Base-by-base conservation (phyloP, 176 grass and related monocot genomes). In the Leersia perrieri region DNA sequence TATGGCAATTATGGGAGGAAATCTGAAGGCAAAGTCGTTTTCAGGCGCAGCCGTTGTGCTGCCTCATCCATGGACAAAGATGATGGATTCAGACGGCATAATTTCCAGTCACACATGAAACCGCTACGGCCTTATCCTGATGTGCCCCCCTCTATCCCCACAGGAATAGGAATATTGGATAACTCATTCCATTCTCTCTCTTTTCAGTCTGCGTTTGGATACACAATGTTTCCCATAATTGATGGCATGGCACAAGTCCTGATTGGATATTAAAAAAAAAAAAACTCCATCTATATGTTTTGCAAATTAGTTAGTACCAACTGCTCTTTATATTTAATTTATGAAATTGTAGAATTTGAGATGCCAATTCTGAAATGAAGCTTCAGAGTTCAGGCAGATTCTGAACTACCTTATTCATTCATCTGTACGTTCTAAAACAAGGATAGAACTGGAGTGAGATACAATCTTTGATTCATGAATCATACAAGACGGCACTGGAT, bases 41-140 rank as follows among this genome's bases (percentile, higher is more conserved):
- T 89, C 88, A 30, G 81, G 47, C 7, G 41, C 2, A 71, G 29
- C 74, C 45, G 25, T 45, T 66, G 12, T 66, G 66, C 35, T 32
- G 60, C 86, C 74, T 67, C 35, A 78, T 60, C 68, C 75, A 39
- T 60, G 72, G 72, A 35, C 77, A 80, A 28, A 81, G 65, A 51
- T 23, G 70, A 33, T 80, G 29, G 57, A 25, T 41, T 32, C 25
- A 53, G 74, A 51, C n/a, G 3, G 63, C 44, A 40, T 55, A 15
- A 20, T 22, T 23, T 39, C 14, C 14, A 22, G 11, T 25, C 66
- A 70, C 23, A 32, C 71, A 66, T 67, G 73, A 83, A 53, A 66
- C 20, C 60, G 28, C 28, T 42, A 55, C 8, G 61, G 14, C 22
- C 51, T 57, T 23, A 57, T 57, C 47, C 47, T 53, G 18, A 53